Conservation (phyloP, 1,284 basidiomycete genomes). For the Apiotrichum mycotoxinovorans region DNA sequence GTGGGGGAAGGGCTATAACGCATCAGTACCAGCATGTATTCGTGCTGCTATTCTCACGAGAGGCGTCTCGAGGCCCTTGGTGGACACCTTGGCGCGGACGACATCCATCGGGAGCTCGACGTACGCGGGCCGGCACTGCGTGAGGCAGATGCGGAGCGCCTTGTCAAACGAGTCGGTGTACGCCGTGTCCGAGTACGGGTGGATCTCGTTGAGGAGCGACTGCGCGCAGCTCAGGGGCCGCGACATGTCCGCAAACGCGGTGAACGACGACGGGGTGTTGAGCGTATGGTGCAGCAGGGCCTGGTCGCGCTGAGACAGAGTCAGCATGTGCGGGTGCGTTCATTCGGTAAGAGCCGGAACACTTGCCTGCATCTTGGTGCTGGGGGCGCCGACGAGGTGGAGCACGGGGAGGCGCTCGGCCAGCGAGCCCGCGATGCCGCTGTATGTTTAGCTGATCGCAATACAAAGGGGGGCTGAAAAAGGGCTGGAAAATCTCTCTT, state of each 20-base stretch:
- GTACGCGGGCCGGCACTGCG: constrained; percentile 78
- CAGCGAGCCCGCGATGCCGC: constrained; percentile 54
- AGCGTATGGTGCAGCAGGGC: constrained; percentile 78
- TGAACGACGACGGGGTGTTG: constrained; percentile 68
- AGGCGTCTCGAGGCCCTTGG: constrained; percentile 58
- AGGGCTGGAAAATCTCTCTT: too few relatives aligned
- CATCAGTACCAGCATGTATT: neutral
- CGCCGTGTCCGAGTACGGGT: constrained; percentile 54
- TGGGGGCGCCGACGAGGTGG: constrained; percentile 85
- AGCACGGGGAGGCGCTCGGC: constrained; percentile 89
- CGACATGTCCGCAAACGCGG: constrained; percentile 73
- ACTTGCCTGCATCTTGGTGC: constrained; percentile 41
- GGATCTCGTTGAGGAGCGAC: constrained; percentile 58
- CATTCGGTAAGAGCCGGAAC: neutral
- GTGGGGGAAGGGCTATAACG: constrained; percentile 21
- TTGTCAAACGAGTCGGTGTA: constrained; percentile 69
- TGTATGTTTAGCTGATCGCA: too few relatives aligned
- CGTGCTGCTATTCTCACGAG: constrained; percentile 1
- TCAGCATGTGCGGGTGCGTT: too few relatives aligned
- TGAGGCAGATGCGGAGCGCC: constrained; percentile 68
- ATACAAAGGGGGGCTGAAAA: too few relatives aligned
- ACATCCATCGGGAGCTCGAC: constrained; percentile 83
- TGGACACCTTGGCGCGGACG: constrained; percentile 65
- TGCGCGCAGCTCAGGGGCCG: constrained; percentile 71
- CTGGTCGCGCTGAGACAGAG: constrained; percentile 51